These are phyloP conservation scores for Pyrenopolyporus hunteri DNA, from an alignment of 495 filamentous ascomycete species.

Conservation along the genomic window DNA sequence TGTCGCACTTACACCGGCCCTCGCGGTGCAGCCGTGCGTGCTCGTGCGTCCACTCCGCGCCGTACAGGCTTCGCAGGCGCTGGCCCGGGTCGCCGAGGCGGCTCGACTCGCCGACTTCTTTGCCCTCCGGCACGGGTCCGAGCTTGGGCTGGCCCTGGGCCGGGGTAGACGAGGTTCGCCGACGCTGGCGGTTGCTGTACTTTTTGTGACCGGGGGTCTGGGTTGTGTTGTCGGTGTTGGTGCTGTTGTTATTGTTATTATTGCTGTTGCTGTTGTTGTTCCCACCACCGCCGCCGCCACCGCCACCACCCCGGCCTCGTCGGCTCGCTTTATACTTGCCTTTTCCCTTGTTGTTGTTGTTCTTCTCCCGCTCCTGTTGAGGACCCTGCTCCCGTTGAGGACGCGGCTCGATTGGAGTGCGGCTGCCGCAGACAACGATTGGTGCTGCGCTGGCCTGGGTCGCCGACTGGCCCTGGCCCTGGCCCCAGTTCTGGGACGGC, in stretches of 20 bases:
- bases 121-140: conserved; percentile 38
- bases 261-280: too few species aligned
- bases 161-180: neutral
- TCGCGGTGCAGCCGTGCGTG: conserved; percentile 44
- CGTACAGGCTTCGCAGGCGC: conserved; percentile 45
- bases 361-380: too few species aligned
- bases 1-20: conserved; percentile 43
- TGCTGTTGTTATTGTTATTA: too few species aligned
- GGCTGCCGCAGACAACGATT: too few species aligned
- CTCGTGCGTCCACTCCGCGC: conserved; percentile 50
- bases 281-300: too few species aligned
- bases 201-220: neutral
- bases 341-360: too few species aligned
- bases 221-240: neutral
- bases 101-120: conserved; percentile 7
- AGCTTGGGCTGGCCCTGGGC: conserved; percentile 6
- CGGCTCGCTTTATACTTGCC: too few species aligned
- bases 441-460: neutral
- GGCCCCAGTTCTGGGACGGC: neutral
- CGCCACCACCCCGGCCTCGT: too few species aligned
- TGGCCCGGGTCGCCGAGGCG: conserved; percentile 37
- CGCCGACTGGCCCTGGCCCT: neutral
- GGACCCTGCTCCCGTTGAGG: too few species aligned
- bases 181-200: neutral
- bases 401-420: too few species aligned